Evolutionary conservation across 164 flowering plant species (phyloP).

Genomic region (Magnolia kwangsiensis): DNA sequence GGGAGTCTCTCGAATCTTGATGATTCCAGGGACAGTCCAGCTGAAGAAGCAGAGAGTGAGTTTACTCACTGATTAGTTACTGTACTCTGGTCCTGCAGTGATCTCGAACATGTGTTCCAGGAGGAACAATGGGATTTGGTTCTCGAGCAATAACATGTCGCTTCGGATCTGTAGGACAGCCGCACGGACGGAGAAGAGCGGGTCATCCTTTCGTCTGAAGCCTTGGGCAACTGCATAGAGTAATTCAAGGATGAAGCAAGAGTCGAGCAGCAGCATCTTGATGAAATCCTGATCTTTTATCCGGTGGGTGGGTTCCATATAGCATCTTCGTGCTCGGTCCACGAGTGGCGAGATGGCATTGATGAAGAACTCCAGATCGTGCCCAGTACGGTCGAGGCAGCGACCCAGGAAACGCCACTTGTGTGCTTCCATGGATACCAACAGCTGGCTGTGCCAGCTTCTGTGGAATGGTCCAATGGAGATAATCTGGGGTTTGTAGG

Average conservation of each 20-base stretch:
- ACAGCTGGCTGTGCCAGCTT: constrained; percentile 2
- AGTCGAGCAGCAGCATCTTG: constrained; percentile 62
- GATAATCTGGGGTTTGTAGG: constrained; percentile 7
- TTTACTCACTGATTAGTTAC: not conserved
- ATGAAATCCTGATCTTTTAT: constrained; percentile 39
- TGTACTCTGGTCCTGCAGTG: not conserved
- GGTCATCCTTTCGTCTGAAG: constrained; percentile 36
- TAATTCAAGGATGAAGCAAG: constrained; percentile 56
- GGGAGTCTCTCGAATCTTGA: not conserved
- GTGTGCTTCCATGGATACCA: constrained; percentile 29
- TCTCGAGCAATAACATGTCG: constrained; percentile 17
- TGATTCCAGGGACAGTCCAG: constrained; percentile 2
- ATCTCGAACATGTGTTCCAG: constrained; percentile 6
- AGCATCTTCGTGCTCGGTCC: not conserved
- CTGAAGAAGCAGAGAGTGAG: constrained; percentile 18
- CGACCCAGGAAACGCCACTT: constrained; percentile 27
- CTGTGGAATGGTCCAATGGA: constrained; percentile 24
- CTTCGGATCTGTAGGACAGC: constrained; percentile 58
- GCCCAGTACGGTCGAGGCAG: constrained; percentile 15
- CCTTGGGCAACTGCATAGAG: constrained; percentile 31
- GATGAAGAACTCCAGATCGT: constrained; percentile 11
- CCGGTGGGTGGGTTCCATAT: not conserved
- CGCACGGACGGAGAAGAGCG: constrained; percentile 56
- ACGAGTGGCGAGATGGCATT: not conserved
- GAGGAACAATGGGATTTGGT: constrained; percentile 19